phyloP scores from a whole-genome alignment of 768 basidiomycete species.

The Phanerodontia chrysosporium region DNA sequence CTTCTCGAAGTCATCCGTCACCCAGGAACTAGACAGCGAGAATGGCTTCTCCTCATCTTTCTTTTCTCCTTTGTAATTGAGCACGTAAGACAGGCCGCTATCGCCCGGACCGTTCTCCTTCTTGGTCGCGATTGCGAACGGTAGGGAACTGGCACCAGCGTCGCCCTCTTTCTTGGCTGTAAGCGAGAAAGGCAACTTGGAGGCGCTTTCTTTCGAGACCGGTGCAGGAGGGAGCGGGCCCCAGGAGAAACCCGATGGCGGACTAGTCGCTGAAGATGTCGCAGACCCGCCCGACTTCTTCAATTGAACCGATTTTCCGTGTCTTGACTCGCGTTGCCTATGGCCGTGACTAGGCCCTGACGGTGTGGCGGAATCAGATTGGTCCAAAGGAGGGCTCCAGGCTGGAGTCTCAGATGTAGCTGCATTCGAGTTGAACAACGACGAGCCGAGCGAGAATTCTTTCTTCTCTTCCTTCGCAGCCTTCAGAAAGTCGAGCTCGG shows the following conservation, averaged over 20 bases:
- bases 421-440: neutral
- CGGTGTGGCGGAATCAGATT: neutral
- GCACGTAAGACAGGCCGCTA: constrained; percentile 12
- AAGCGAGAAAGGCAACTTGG: neutral
- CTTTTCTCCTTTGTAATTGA: neutral
- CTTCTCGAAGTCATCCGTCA: constrained; percentile 16
- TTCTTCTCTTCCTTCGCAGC: constrained; percentile 19
- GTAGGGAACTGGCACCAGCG: neutral
- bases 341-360: neutral
- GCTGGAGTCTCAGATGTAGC: neutral
- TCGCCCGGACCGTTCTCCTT: neutral
- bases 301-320: constrained; percentile 30
- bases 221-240: constrained; percentile 48
- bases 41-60: neutral
- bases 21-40: constrained; percentile 16
- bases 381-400: neutral
- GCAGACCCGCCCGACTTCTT: constrained; percentile 21
- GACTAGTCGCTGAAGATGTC: constrained; percentile 9
- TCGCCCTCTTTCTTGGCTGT: constrained; percentile 8
- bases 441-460: neutral
- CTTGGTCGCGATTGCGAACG: neutral
- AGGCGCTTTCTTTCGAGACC: neutral
- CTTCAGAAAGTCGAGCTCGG: constrained; percentile 18
- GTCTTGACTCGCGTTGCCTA: neutral
- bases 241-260: constrained; percentile 48